phyloP scores from a whole-genome alignment of 2,329 filamentous ascomycete species.

The Botrytis sinoallii region DNA sequence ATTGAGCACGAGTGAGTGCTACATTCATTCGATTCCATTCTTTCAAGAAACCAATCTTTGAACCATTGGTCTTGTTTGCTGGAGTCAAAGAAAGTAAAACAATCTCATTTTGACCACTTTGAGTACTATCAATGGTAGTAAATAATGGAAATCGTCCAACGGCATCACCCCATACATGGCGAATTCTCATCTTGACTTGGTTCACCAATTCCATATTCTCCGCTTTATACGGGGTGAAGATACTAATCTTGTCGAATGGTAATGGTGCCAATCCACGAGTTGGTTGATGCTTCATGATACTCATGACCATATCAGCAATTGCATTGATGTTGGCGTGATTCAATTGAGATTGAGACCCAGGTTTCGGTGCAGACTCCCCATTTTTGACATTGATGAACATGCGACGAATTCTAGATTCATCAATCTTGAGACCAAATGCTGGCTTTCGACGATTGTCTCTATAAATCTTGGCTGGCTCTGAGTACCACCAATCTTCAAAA shows the following conservation, averaged over 20 bases:
- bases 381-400: neutral
- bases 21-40: conserved; percentile 24
- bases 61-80: conserved; percentile 11
- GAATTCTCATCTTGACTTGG: neutral
- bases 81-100: conserved; percentile 19
- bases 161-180: too few relatives aligned
- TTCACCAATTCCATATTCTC: conserved; percentile 6
- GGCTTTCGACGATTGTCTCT: neutral
- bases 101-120: conserved; percentile 20
- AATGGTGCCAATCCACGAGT: neutral
- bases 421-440: neutral
- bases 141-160: neutral
- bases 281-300: conserved; percentile 1
- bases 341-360: conserved; percentile 7
- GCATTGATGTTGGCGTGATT: conserved; percentile 25
- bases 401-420: neutral
- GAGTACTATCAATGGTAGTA: conserved; percentile 21
- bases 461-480: neutral
- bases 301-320: conserved; percentile 1
- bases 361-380: neutral
- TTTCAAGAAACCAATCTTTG: conserved; percentile 17
- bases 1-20: conserved; percentile 21
- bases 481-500: conserved; percentile 16
- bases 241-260: conserved; percentile 10
- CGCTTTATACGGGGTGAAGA: conserved; percentile 21